Evolutionary conservation across 2,329 filamentous ascomycete genomes (phyloP).

Genomic region (Fusarium graminum): DNA sequence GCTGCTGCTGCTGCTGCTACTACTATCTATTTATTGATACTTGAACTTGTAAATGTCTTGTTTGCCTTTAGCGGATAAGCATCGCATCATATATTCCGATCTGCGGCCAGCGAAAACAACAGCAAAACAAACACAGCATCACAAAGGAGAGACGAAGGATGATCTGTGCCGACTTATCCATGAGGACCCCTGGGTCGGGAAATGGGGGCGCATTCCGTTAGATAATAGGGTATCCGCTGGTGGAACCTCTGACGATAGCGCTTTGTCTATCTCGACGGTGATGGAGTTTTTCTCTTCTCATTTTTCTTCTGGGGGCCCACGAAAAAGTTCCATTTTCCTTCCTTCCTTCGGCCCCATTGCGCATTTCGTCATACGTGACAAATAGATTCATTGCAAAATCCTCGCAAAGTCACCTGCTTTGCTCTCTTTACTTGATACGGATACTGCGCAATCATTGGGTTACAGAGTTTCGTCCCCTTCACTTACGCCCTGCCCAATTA

Average conservation of each 20-base stretch:
- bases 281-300: background rate
- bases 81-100: background rate
- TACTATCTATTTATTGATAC: background rate
- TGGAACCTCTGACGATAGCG: slow-evolving; percentile 36
- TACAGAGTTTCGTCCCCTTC: slow-evolving; percentile 15
- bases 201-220: slow-evolving; percentile 50
- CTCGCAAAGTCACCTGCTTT: slow-evolving; percentile 7
- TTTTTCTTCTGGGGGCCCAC: slow-evolving; percentile 10
- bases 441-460: slow-evolving; percentile 15
- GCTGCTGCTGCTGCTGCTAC: background rate
- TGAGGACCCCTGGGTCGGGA: slow-evolving; percentile 38
- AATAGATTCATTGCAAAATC: slow-evolving; percentile 29
- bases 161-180: slow-evolving; percentile 49
- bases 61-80: background rate
- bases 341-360: slow-evolving; percentile 26
- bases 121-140: slow-evolving; percentile 10
- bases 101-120: slow-evolving; percentile 3
- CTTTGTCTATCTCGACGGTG: slow-evolving; percentile 28
- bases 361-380: slow-evolving; percentile 44
- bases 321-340: slow-evolving; percentile 36
- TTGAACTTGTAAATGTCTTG: background rate
- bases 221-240: slow-evolving; percentile 46
- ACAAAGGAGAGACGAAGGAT: slow-evolving; percentile 18
- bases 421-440: background rate
- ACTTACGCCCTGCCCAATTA: slow-evolving; percentile 26